Evolutionary conservation across 2,329 filamentous ascomycete species (phyloP), one percentile per base, ranked within the genome.

Genomic region (Cryphonectria carpinicola): DNA sequence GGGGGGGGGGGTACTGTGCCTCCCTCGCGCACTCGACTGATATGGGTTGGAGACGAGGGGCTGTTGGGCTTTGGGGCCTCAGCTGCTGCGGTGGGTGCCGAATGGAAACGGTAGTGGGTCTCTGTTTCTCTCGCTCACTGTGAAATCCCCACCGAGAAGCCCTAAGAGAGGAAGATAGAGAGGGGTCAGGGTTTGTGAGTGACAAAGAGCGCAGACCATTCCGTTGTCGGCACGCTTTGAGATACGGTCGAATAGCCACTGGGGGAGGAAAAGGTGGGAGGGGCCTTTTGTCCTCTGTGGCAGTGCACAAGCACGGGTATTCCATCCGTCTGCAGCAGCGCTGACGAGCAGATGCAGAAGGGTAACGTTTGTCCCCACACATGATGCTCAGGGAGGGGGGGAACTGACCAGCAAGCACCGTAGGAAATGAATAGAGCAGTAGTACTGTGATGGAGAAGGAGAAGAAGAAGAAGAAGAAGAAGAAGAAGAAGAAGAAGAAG

Each of bases 321-420:
- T 61, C 58, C 32, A 37, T 35, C 58, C 28, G 22, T 13, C 58
- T 61, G 58, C 58, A 61, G 58, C 58, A 61, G 58, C 11, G 58
- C 58, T 61, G 58, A 61, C 58, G 22, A 35, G 58, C 58, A 61
- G 35, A 61, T 61, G 58, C 58, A 61, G 32, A n/a, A 61, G 58
- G 1, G 19, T 49, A 49, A 49, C 4, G 46, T 11, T 49, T 7
- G 46, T 49, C 46, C 22, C 46, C 46, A 49, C 46, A 49, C 46
- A 49, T 49, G 46, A 49, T 49, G 46, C 22, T 8, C 7, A 49
- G 22, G 46, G 46, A 49, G 46, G 46, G 22, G 22, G 10, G n/a
- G 1, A 7, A 43, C 22, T 37, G 58, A 10, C 58, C 28, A 61
- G 58, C 22, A n/a, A 37, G 32, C 8, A 37, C 19, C n/a, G 25